Conservation (phyloP, 257 asterid genomes). For the Nicotiana sylvestris region DNA sequence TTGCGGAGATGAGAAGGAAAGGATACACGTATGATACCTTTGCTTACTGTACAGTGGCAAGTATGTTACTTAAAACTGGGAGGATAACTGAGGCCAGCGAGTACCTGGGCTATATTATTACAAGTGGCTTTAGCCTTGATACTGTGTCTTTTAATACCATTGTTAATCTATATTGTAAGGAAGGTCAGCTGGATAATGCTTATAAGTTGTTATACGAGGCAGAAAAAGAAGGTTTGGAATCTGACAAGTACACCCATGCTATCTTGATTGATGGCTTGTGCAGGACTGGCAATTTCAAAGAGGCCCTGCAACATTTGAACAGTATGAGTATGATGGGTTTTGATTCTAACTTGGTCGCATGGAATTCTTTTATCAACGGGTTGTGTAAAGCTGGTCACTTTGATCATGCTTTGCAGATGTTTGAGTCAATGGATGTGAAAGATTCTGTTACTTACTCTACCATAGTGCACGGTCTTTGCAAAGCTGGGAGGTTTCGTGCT, state of each 20-base stretch:
- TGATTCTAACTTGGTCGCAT: constrained; percentile 5
- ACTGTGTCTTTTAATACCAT: not conserved
- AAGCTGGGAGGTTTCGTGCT: constrained; percentile 5
- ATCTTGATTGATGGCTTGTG: constrained; percentile 5
- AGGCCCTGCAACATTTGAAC: constrained; percentile 9
- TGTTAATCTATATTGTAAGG: not conserved
- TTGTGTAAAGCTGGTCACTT: constrained; percentile 10
- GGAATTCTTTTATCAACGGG: constrained; percentile 10
- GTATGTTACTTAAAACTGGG: constrained; percentile 6
- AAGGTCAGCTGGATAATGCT: constrained; percentile 7
- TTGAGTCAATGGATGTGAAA: not conserved
- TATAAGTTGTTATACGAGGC: not conserved
- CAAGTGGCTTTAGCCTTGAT: constrained; percentile 1
- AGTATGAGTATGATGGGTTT: not conserved
- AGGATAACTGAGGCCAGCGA: constrained; percentile 8
- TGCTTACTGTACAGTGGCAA: constrained; percentile 6
- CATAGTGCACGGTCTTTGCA: not conserved
- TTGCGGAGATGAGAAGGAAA: not conserved
- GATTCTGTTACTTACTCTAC: constrained; percentile 5
- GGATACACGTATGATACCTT: constrained; percentile 6
- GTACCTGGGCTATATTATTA: constrained; percentile 4
- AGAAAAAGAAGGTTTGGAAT: constrained; percentile 8
- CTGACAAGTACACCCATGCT: constrained; percentile 8
- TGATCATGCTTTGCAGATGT: not conserved
- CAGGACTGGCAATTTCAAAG: constrained; percentile 5